Evolutionary conservation across 1,284 basidiomycete genomes (phyloP), one percentile per base, ranked within the genome.

Genomic region (Porodaedalea pini): DNA sequence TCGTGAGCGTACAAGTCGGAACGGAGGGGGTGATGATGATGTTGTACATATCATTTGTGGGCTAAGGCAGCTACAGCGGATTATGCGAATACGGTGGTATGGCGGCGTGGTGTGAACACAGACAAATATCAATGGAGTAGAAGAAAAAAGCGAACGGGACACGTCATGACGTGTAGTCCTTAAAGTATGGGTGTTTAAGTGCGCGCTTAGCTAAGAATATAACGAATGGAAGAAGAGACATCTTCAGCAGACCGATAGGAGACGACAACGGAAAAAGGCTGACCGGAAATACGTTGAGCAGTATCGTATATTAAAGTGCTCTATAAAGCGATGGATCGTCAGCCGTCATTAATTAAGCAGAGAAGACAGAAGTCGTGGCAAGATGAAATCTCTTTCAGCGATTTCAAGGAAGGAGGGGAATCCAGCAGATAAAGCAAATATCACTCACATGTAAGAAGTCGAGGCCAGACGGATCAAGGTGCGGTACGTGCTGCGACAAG

Each of bases 261-360:
- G 51, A 51, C 17, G 25, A 50, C 47, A 10, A 31, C 2, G 25
- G 1, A 15, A n/a, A 21, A 45, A 25, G n/a, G 37, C 81, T 65
- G 66, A 91, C 91, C 91, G 54, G 94, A 95, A 69, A 98, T 94
- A 56, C 96, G 87, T 70, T 91, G 92, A 32, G 94, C 88, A 0
- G 94, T 94, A 71, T 99, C 95, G 70, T 97, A 99, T 6, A 88
- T 86, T 62, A 98, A 77, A 66, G 90, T 91, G 66, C 81, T 81
- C 86, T 91, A 65, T 10, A 74, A 36, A 61, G 34, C 74, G 62
- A 62, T 75, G 75, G 21, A 19, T 5, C 58, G 51, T 47, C 32
- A 54, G 27, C 31, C 23, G 34, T 48, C 48, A 58, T 47, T 27
- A 45, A 23, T 29, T 10, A 11, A n/a, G n/a, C 25, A 44, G 4